Conservation (phyloP, 495 filamentous ascomycete species). For the Trichoderma orchidacearum region DNA sequence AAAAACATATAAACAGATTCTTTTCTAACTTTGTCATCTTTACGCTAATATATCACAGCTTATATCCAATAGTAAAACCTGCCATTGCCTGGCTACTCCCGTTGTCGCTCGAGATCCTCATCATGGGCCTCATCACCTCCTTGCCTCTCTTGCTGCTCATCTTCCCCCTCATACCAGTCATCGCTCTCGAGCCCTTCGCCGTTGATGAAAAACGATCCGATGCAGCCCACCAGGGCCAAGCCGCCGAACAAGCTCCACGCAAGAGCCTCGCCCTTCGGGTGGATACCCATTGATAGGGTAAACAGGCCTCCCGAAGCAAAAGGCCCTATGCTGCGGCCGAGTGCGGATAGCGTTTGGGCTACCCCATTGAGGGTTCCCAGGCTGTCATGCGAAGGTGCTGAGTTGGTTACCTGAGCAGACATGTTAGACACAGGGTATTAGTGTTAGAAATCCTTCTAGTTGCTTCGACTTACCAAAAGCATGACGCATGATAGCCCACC, state of each 20-base stretch:
- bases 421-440: slow-evolving; percentile 3
- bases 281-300: slow-evolving; percentile 50
- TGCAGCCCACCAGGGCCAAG: slow-evolving; percentile 60
- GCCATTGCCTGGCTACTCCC: not conserved
- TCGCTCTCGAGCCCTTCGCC: slow-evolving; percentile 44
- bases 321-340: slow-evolving; percentile 76
- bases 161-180: slow-evolving; percentile 22
- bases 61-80: not conserved
- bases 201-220: slow-evolving; percentile 59
- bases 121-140: not conserved
- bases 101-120: not conserved
- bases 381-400: slow-evolving; percentile 70
- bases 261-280: slow-evolving; percentile 70
- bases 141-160: slow-evolving; percentile 5
- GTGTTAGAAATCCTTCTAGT: slow-evolving; percentile 3
- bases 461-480: slow-evolving; percentile 48
- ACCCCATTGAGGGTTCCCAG: slow-evolving; percentile 87
- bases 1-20: no score
- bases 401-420: slow-evolving; percentile 68
- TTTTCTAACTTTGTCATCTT: no score
- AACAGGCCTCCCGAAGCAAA: slow-evolving; percentile 80
- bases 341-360: slow-evolving; percentile 86
- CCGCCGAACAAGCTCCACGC: slow-evolving; percentile 76
- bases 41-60: no score
- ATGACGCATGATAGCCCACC: slow-evolving; percentile 82